Base-by-base conservation (phyloP, 768 basidiomycete species). In the Tricholoma sp. region DNA sequence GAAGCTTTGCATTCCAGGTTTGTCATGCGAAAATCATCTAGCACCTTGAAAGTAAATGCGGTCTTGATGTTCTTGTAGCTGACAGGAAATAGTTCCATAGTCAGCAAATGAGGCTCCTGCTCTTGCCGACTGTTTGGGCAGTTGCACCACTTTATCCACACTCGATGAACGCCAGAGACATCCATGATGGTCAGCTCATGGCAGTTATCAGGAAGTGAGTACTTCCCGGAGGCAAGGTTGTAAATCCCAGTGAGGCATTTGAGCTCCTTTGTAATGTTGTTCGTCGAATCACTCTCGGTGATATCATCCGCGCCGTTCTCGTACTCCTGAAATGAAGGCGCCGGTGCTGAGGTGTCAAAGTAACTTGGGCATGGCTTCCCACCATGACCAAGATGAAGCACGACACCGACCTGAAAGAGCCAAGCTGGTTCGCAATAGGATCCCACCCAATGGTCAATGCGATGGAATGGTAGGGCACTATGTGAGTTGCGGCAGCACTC, bases 381-480 rank as follows among this genome's bases (percentile, higher is more conserved):
- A 2, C 7, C 39, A 33, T 63, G 62, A 4, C 47, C 17, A 2
- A 63, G 15, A 1, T 55, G 8, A 11, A 65, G 20, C 8, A 57
- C 44, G 2, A 42, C 36, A 9, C 64, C 58, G 3, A 54, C 48
- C 45, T 65, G 55, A 55, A 57, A 60, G 8, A 65, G 50, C 36
- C 34, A 48, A 1, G 56, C 57, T 4, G 37, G 17, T 2, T 53
- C 48, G 41, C 56, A 65, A 32, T 58, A 54, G 1, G 6, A 28
- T 1, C 63, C 61, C 7, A 55, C 64, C 65, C 65, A 66, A n/a
- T 36, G 24, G 34, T 63, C 42, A 44, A 66, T 51, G 9, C 58
- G 29, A 53, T 66, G 63, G 11, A 64, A 53, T 6, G 60, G 57
- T 1, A 18, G 15, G 5, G 18, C 4, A 6, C 9, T 8, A 31